These are phyloP conservation scores for Leccinum rimulosum DNA, from an alignment of 768 basidiomycete genomes.

Conservation along the genomic window DNA sequence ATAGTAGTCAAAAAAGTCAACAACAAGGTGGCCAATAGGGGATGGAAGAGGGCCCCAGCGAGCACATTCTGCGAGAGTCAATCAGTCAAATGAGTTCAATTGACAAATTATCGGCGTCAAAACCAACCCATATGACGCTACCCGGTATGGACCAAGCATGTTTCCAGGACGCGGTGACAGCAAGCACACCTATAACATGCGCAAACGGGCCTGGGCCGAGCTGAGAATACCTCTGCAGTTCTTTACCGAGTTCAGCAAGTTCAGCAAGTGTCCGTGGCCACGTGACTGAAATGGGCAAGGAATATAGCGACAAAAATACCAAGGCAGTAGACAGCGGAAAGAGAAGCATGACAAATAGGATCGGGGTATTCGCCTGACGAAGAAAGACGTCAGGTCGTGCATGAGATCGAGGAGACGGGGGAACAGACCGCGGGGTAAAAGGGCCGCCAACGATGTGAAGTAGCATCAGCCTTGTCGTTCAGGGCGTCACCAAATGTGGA, in stretches of 20 bases:
- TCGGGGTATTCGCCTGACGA: conserved; percentile 50
- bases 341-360: conserved; percentile 67
- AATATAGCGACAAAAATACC: conserved; percentile 43
- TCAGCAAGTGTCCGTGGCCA: conserved; percentile 79
- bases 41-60: conserved; percentile 83
- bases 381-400: conserved; percentile 9
- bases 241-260: conserved; percentile 69
- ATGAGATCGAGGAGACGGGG: background rate
- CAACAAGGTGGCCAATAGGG: conserved; percentile 75
- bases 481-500: conserved; percentile 44
- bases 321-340: conserved; percentile 66
- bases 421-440: conserved; percentile 36
- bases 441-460: conserved; percentile 29
- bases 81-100: conserved; percentile 16
- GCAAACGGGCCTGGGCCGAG: conserved; percentile 59
- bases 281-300: conserved; percentile 68
- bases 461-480: conserved; percentile 36
- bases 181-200: conserved; percentile 82
- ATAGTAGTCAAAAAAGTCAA: conserved; percentile 83
- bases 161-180: conserved; percentile 87
- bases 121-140: conserved; percentile 82
- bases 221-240: conserved; percentile 76
- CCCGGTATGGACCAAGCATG: conserved; percentile 98
- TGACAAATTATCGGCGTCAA: background rate
- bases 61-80: conserved; percentile 71